These are phyloP conservation scores for Helianthus tuberosus DNA, from an alignment of 129 eudicot genomes.

Conservation along the genomic window DNA sequence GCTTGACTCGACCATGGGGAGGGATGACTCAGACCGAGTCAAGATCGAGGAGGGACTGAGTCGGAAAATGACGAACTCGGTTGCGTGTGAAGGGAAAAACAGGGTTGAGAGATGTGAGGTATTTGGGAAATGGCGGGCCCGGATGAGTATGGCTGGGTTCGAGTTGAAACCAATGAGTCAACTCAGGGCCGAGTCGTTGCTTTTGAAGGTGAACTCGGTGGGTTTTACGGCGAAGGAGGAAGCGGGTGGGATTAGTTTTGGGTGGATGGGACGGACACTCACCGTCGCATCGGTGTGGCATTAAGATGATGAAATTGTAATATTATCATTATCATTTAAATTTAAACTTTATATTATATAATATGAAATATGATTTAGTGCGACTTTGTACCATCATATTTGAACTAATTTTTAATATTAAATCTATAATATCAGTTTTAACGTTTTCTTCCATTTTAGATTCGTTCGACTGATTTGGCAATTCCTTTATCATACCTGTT, in stretches of 20 bases:
- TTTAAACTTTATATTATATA: background rate
- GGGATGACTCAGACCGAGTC: conserved; percentile 59
- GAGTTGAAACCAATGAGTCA: conserved; percentile 42
- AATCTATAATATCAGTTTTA: background rate
- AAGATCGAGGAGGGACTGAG: conserved; percentile 85
- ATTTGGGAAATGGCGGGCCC: conserved; percentile 98
- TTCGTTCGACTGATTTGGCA: conserved; percentile 17
- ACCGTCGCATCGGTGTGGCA: conserved; percentile 92
- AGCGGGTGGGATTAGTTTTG: conserved; percentile 72
- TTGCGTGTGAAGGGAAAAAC: conserved; percentile 93
- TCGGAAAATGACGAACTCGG: conserved; percentile 83
- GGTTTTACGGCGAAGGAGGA: conserved; percentile 72
- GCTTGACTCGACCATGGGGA: conserved; percentile 54
- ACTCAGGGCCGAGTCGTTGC: conserved; percentile 54
- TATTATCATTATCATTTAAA: conserved; percentile 17
- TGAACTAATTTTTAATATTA: conserved; percentile 24
- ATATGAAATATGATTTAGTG: conserved; percentile 27
- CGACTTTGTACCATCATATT: conserved; percentile 40
- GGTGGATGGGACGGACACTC: conserved; percentile 91
- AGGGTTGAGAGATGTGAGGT: conserved; percentile 95
- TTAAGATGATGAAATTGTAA: conserved; percentile 10
- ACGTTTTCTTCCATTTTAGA: conserved; percentile 9
- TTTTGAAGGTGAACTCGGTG: conserved; percentile 52
- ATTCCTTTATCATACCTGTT: background rate
- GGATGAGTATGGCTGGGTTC: conserved; percentile 97